Evolutionary conservation across 2,329 filamentous ascomycete species (phyloP).

Genomic region (Sclerotinia borealis): DNA sequence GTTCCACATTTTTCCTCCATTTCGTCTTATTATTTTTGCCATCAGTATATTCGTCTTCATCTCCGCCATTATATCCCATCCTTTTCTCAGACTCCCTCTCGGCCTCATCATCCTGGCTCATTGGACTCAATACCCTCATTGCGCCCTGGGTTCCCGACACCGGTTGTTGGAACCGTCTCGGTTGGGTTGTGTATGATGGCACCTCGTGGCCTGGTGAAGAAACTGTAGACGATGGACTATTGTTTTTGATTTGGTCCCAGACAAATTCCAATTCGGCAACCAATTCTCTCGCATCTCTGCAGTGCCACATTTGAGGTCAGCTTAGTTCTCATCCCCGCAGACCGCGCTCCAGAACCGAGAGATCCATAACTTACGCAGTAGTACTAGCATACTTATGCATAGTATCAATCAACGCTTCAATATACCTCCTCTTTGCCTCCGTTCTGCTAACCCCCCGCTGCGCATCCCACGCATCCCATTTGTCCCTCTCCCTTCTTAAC

Average conservation of each 20-base stretch:
- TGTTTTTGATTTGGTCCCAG: constrained; percentile 96
- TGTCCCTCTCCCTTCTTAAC: constrained; percentile 50
- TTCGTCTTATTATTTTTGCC: constrained; percentile 43
- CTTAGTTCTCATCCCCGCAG: background rate
- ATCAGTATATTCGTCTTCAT: constrained; percentile 39
- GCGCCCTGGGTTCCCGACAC: constrained; percentile 46
- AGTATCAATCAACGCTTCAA: constrained; percentile 88
- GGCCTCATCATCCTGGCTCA: constrained; percentile 75
- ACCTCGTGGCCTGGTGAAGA: constrained; percentile 45
- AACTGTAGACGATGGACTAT: constrained; percentile 59
- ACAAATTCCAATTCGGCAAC: constrained; percentile 97
- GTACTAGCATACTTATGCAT: constrained; percentile 92
- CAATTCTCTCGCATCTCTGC: constrained; percentile 73
- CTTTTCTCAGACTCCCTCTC: constrained; percentile 46
- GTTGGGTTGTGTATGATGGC: constrained; percentile 29
- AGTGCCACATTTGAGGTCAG: constrained; percentile 14
- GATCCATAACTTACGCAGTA: constrained; percentile 53
- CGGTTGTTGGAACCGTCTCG: constrained; percentile 40
- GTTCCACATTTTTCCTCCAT: constrained; percentile 80
- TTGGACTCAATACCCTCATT: constrained; percentile 72
- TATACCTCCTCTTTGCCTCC: constrained; percentile 89
- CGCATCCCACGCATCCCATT: constrained; percentile 94
- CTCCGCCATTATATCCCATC: constrained; percentile 37
- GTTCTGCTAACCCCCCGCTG: constrained; percentile 79
- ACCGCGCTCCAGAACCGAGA: background rate